Conservation (phyloP, 257 asterid species). For the Solanum appendiculatum region DNA sequence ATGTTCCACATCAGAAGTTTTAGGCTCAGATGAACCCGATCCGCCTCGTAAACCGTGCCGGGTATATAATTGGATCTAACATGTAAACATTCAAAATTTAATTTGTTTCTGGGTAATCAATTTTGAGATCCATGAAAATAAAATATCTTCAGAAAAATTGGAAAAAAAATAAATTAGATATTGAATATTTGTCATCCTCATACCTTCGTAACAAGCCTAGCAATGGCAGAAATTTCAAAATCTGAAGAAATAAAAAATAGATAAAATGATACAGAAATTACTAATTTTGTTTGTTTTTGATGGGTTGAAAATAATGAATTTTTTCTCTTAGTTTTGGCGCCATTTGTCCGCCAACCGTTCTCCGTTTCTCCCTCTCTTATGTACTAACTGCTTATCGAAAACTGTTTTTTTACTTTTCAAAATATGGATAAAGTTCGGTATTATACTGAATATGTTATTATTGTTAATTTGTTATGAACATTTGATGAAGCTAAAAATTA, state of each 20-base stretch:
- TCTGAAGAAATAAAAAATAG: background rate
- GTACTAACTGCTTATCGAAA: background rate
- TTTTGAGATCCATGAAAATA: background rate
- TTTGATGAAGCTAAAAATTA: background rate
- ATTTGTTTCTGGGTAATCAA: background rate
- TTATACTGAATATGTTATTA: too few species aligned
- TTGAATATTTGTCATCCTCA: background rate
- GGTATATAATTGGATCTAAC: background rate
- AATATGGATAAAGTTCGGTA: too few species aligned
- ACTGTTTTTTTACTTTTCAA: too few species aligned
- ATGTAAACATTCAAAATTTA: background rate
- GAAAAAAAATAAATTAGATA: background rate
- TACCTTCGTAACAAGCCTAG: background rate
- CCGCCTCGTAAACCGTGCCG: background rate
- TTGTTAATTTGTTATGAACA: too few species aligned
- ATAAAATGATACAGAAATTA: background rate
- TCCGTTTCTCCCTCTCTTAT: background rate
- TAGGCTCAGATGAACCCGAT: background rate
- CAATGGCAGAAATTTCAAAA: background rate
- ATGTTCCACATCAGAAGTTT: background rate
- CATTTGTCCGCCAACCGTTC: slow-evolving; percentile 11
- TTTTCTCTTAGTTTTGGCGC: slow-evolving; percentile 1
- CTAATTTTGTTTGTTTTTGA: background rate
- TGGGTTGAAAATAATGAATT: background rate
- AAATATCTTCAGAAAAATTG: background rate